A percentile compares a stretch with the other conserved stretches of the same genome.
Conservation (phyloP, 805 yeast species). For the Sugiyamaella qingdaonensis region DNA sequence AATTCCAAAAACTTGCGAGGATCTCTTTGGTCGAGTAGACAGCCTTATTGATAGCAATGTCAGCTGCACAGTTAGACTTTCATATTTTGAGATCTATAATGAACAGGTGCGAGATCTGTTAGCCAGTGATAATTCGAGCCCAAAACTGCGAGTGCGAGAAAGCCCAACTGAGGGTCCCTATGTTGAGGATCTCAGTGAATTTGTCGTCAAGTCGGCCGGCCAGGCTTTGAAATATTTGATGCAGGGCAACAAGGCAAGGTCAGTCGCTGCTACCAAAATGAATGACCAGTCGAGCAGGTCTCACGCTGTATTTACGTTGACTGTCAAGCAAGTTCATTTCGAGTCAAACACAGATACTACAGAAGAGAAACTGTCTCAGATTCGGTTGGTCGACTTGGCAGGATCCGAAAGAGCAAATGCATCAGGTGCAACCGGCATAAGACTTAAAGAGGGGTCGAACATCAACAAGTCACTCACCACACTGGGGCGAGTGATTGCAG, state of each 20-base stretch:
- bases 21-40: constrained; percentile 45
- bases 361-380: constrained; percentile 51
- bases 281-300: constrained; percentile 72
- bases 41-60: constrained; percentile 36
- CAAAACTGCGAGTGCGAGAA: constrained; percentile 55
- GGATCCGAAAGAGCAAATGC: constrained; percentile 71
- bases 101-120: constrained; percentile 70
- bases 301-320: constrained; percentile 70
- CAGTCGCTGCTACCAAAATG: constrained; percentile 70
- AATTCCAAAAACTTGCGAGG: constrained; percentile 57
- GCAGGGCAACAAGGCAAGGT: constrained; percentile 52
- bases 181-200: constrained; percentile 62
- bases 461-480: constrained; percentile 77
- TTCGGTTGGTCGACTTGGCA: constrained; percentile 74
- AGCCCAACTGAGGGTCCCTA: constrained; percentile 63
- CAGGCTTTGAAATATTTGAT: constrained; percentile 47
- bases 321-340: constrained; percentile 52
- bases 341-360: constrained; percentile 31
- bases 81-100: constrained; percentile 73
- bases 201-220: constrained; percentile 42
- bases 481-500: constrained; percentile 62
- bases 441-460: constrained; percentile 70
- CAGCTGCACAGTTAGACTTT: constrained; percentile 45
- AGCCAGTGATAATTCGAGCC: background rate
- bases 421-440: constrained; percentile 52